Conservation (phyloP, 306 rosid species). For the Pyrus communis region DNA sequence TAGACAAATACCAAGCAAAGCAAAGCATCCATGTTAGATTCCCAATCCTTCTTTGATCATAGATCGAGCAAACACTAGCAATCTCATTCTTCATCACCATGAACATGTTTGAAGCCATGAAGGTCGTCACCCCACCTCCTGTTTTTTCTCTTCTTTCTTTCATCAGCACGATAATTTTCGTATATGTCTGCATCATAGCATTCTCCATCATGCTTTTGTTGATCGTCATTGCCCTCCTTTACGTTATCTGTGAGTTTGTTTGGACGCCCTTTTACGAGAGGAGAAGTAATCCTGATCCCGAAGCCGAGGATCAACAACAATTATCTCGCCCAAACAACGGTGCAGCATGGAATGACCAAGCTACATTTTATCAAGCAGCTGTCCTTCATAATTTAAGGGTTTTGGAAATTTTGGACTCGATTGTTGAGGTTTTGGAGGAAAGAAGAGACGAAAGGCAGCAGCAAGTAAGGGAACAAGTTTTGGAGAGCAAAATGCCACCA, state of each 20-base stretch:
- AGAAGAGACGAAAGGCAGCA: not conserved
- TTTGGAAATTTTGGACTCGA: constrained; percentile 15
- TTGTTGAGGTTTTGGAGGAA: constrained; percentile 11
- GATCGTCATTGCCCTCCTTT: constrained; percentile 8
- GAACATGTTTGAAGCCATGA: not conserved
- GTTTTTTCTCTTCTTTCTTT: constrained; percentile 5
- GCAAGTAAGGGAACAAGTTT: not conserved
- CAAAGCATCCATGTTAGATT: not conserved
- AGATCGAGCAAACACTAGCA: not conserved
- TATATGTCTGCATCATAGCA: constrained; percentile 16
- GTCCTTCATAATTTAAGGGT: not conserved
- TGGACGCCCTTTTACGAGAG: not conserved
- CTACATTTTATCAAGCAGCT: not conserved
- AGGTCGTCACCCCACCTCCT: constrained; percentile 6
- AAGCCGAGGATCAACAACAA: not conserved
- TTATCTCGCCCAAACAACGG: not conserved
- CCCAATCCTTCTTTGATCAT: not conserved
- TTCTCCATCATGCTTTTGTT: constrained; percentile 12
- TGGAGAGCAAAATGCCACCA: constrained; percentile 19
- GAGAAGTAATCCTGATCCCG: not conserved
- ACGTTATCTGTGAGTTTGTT: not conserved
- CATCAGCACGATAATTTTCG: not conserved
- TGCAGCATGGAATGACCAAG: not conserved
- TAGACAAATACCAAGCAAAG: not conserved
- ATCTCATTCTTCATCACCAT: not conserved